Evolutionary conservation across 345 rosid genomes (phyloP).

Genomic region (Gossypium arboreum): DNA sequence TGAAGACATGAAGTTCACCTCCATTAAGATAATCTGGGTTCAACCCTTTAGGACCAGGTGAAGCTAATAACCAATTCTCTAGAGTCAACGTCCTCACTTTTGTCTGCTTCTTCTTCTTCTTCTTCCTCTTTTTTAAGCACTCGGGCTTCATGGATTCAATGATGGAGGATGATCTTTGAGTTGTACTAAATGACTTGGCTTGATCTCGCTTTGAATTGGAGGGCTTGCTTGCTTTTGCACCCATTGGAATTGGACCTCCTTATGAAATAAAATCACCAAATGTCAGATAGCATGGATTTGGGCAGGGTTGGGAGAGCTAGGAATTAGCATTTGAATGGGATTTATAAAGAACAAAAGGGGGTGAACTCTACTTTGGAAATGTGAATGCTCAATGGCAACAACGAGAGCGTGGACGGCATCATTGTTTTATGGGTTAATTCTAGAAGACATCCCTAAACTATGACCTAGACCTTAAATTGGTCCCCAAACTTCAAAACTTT

Average conservation of each 20-base stretch:
- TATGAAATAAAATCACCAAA: background rate
- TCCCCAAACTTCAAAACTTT: too few species aligned
- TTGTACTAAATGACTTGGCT: background rate
- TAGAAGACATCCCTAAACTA: too few species aligned
- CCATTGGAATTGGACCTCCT: conserved; percentile 19
- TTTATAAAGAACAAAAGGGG: background rate
- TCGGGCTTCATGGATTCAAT: conserved; percentile 23
- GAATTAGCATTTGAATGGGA: background rate
- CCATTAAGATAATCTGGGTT: conserved; percentile 15
- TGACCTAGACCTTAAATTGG: too few species aligned
- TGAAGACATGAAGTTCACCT: conserved; percentile 27
- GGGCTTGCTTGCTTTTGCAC: conserved; percentile 20
- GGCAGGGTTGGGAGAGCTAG: too few species aligned
- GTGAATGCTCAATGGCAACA: background rate
- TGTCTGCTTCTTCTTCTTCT: background rate
- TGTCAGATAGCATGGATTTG: background rate
- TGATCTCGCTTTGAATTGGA: background rate
- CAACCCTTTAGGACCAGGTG: conserved; percentile 24
- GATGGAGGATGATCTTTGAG: conserved; percentile 4
- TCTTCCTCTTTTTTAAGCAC: conserved; percentile 20
- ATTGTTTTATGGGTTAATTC: background rate
- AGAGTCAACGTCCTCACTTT: conserved; percentile 23
- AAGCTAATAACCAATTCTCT: conserved; percentile 34
- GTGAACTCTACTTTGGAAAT: too few species aligned
- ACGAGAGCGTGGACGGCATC: background rate